Conservation (phyloP, 2,329 filamentous ascomycete species). For the Xylariaceae sp. region DNA sequence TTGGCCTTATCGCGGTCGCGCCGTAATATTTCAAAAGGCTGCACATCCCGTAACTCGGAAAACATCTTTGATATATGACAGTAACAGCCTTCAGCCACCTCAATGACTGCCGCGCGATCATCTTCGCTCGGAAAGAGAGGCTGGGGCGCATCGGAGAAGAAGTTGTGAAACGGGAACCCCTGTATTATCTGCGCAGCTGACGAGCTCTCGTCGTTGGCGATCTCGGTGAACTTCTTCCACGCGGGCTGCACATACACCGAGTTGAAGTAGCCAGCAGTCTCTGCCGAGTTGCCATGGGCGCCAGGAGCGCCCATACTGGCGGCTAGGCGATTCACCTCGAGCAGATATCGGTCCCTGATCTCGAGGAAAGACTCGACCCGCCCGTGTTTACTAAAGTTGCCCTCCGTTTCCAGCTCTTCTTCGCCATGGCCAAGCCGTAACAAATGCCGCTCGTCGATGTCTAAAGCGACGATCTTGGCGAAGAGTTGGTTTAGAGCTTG, state of each 20-base stretch:
- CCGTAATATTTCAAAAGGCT: conserved; percentile 90
- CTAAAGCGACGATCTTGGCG: conserved; percentile 91
- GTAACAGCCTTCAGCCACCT: conserved; percentile 79
- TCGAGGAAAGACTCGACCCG: conserved; percentile 93
- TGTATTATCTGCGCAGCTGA: conserved; percentile 58
- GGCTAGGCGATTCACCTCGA: conserved; percentile 81
- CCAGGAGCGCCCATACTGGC: conserved; percentile 80
- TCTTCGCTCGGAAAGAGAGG: conserved; percentile 69
- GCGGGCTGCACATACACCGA: conserved; percentile 82
- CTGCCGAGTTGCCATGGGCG: conserved; percentile 91
- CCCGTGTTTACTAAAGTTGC: conserved; percentile 88
- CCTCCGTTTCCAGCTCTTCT: conserved; percentile 82
- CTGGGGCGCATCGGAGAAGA: conserved; percentile 82
- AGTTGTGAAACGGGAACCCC: conserved; percentile 81
- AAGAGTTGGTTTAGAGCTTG: conserved; percentile 97
- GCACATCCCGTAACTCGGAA: conserved; percentile 82
- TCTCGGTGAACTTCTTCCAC: conserved; percentile 79
- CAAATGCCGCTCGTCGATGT: conserved; percentile 93
- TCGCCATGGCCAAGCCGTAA: conserved; percentile 91
- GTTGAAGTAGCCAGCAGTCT: conserved; percentile 96
- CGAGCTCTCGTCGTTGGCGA: conserved; percentile 49
- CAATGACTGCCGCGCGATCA: conserved; percentile 61
- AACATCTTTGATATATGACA: conserved; percentile 87
- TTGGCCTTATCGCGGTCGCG: conserved; percentile 90
- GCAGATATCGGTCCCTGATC: conserved; percentile 70